Base-by-base conservation (phyloP, 2,329 filamentous ascomycete species). In the Chaetomiaceae sp. region DNA sequence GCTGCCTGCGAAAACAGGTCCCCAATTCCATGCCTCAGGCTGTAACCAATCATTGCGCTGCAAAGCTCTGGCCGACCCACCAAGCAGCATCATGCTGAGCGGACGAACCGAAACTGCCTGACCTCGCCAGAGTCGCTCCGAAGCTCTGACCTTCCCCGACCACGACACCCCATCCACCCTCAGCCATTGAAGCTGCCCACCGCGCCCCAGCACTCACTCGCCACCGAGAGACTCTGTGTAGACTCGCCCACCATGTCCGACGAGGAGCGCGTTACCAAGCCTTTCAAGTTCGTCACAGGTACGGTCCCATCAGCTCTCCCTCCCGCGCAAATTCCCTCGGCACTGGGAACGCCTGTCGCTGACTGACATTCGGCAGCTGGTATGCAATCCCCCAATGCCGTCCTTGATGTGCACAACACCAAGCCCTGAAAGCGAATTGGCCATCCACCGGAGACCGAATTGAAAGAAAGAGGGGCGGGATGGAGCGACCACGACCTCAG, bases 281-380 rank as follows among this genome's bases (percentile, higher is more conserved):
- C 94, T 73, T 98, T 98, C 86, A 98, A 98, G 86, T 97, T 97
- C 76, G 93, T 97, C 67, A 97, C 91, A 76, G 91, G 90, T 95
- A 81, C 71, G 88, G 70, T 29, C 22, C 33, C 29, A 65, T 64
- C 22, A 64, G 37, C 44, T 64, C 63, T 63, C 60, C 52, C 41
- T 36, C 40, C 46, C 29, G 48, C 45, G 53, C 47, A 53, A 55
- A 58, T 57, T 58, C 54, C 52, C 55, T 51, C 54, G 52, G 47
- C n/a, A 42, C 40, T 38, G 42, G n/a, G 48, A 54, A 67, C 62
- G 46, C 38, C 56, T 56, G 38, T 45, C 32, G 29, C 59, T 61
- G 56, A 61, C 60, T n/a, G n/a, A 41, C 34, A 47, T 37, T 46
- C 39, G 38, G 42, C 51, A 54, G 59, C 53, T 56, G 56, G 57